Evolutionary conservation across 2,329 filamentous ascomycete species (phyloP).

Genomic region (Penicillium sp.): DNA sequence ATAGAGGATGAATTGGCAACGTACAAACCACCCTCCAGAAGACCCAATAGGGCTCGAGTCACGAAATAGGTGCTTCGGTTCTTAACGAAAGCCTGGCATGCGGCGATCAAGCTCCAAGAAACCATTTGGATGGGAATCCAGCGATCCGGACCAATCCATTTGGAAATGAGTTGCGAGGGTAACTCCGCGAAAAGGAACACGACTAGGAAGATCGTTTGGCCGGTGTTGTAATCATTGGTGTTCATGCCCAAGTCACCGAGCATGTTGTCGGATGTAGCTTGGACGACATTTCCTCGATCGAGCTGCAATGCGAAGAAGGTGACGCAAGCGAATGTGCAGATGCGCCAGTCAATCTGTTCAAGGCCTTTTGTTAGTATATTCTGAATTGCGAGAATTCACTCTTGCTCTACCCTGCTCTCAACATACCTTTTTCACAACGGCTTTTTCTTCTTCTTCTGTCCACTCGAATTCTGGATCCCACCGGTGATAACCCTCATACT

Average conservation of each 20-base stretch:
- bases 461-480: conserved; percentile 54
- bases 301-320: conserved; percentile 69
- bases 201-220: conserved; percentile 45
- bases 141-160: conserved; percentile 62
- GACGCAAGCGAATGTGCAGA: conserved; percentile 54
- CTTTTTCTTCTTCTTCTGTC: conserved; percentile 49
- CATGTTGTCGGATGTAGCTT: conserved; percentile 66
- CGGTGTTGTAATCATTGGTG: conserved; percentile 51
- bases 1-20: conserved; percentile 45
- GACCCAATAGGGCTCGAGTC: conserved; percentile 53
- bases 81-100: conserved; percentile 55
- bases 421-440: conserved; percentile 42
- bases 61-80: conserved; percentile 49
- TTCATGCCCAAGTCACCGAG: conserved; percentile 55
- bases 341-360: conserved; percentile 44
- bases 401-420: too few species aligned
- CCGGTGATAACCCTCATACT: conserved; percentile 54
- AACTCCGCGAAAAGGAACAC: conserved; percentile 56
- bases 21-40: conserved; percentile 62
- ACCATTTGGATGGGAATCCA: conserved; percentile 66
- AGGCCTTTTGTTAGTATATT: not conserved
- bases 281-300: conserved; percentile 65
- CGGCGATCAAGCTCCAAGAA: conserved; percentile 59
- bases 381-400: too few species aligned
- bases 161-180: conserved; percentile 64